These are phyloP conservation scores for Herpotrichia juniperi DNA, from an alignment of 2,329 filamentous ascomycete species.

Conservation along the genomic window DNA sequence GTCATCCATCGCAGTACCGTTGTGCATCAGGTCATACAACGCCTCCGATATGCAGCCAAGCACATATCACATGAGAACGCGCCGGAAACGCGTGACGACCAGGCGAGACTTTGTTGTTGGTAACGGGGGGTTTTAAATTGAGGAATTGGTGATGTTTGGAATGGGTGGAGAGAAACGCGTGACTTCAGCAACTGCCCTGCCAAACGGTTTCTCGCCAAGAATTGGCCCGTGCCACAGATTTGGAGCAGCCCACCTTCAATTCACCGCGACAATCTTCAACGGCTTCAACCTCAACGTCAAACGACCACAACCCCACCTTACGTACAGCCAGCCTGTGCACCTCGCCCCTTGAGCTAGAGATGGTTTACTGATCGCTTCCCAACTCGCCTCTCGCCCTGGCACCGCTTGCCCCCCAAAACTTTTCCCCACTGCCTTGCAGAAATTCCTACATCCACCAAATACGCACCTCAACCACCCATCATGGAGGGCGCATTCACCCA, in stretches of 20 bases:
- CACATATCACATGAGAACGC: constrained; percentile 1
- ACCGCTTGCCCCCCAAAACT: constrained; percentile 5
- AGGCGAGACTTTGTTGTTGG: not conserved
- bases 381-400: constrained; percentile 5
- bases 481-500: constrained; percentile 92
- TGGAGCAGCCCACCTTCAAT: constrained; percentile 1
- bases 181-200: not conserved
- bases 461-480: constrained; percentile 19
- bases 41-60: not conserved
- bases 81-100: not conserved
- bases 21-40: not conserved
- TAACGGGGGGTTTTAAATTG: not conserved
- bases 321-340: constrained; percentile 25
- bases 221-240: not conserved
- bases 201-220: not conserved
- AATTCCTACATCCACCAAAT: constrained; percentile 9
- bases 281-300: not conserved
- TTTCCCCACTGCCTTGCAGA: constrained; percentile 11
- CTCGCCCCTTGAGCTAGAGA: constrained; percentile 19
- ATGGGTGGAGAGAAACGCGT: not conserved
- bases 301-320: constrained; percentile 9
- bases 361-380: constrained; percentile 26
- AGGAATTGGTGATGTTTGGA: not conserved
- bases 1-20: too few relatives aligned
- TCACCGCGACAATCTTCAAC: not conserved